phyloP scores from a whole-genome alignment of 163 green algal species.

The Scenedesmus sp. region DNA sequence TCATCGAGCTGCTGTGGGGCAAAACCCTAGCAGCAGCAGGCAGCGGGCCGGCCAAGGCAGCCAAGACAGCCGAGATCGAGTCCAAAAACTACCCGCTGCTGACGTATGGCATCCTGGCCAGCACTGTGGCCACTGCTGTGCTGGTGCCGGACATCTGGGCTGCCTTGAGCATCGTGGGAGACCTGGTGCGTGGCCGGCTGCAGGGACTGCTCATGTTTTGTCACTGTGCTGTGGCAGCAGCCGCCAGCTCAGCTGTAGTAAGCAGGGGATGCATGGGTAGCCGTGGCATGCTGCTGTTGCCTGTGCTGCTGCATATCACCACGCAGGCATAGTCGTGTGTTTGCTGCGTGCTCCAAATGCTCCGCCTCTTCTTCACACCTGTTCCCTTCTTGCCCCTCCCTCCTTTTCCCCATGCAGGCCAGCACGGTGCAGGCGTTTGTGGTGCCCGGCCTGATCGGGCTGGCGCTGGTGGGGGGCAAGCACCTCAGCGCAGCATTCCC shows the following conservation, averaged over 20 bases:
- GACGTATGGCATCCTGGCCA: constrained; percentile 38
- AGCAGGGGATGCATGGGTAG: not conserved
- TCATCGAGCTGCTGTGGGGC: constrained; percentile 39
- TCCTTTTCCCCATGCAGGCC: not conserved
- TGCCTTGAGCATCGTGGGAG: constrained; percentile 47
- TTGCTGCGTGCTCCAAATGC: no score
- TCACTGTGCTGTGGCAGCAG: not conserved
- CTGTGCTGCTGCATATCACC: no score
- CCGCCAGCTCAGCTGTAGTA: not conserved
- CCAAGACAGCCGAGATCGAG: constrained; percentile 20
- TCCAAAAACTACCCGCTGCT: constrained; percentile 14
- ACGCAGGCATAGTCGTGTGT: no score
- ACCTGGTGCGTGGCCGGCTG: constrained; percentile 38
- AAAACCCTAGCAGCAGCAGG: not conserved
- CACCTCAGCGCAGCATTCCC: not conserved
- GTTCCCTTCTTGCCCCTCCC: not conserved
- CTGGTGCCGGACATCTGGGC: constrained; percentile 51
- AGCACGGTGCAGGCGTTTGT: constrained; percentile 46
- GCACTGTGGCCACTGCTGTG: constrained; percentile 39
- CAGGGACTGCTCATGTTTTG: not conserved
- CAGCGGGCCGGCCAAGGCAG: constrained; percentile 37
- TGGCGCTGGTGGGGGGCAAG: constrained; percentile 38
- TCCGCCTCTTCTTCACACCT: not conserved
- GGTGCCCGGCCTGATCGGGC: constrained; percentile 33
- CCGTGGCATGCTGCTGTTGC: not conserved